Conservation (phyloP, 164 flowering plant species). For the Malania oleifera region DNA sequence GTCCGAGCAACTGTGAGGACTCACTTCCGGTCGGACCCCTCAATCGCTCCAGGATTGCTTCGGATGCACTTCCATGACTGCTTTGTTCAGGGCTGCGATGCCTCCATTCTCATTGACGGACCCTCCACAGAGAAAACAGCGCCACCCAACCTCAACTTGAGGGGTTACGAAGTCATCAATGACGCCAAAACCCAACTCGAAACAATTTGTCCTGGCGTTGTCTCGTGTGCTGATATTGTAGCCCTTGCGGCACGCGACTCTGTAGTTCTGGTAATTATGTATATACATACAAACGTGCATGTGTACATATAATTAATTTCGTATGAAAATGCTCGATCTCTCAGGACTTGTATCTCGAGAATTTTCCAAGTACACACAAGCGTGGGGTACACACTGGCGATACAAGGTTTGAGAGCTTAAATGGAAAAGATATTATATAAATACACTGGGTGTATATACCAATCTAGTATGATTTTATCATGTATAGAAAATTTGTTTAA, state of each 20-base stretch:
- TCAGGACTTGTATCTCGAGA: too few species aligned
- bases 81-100: conserved; percentile 1
- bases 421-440: too few species aligned
- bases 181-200: conserved; percentile 1
- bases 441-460: too few species aligned
- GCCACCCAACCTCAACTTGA: not conserved
- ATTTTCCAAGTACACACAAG: too few species aligned
- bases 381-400: too few species aligned
- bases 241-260: not conserved
- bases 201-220: not conserved
- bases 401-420: too few species aligned
- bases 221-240: not conserved
- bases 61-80: conserved; percentile 3
- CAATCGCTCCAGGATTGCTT: not conserved
- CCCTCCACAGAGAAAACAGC: not conserved
- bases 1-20: not conserved
- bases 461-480: too few species aligned
- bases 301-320: too few species aligned
- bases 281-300: too few species aligned
- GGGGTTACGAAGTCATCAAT: not conserved
- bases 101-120: not conserved
- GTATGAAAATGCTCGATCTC: too few species aligned
- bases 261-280: not conserved
- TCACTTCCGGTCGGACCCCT: not conserved
- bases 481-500: too few species aligned